Evolutionary conservation across 441 rosid genomes (phyloP), one percentile per base, ranked within the genome.

Genomic region (Eutrema salsugineum): DNA sequence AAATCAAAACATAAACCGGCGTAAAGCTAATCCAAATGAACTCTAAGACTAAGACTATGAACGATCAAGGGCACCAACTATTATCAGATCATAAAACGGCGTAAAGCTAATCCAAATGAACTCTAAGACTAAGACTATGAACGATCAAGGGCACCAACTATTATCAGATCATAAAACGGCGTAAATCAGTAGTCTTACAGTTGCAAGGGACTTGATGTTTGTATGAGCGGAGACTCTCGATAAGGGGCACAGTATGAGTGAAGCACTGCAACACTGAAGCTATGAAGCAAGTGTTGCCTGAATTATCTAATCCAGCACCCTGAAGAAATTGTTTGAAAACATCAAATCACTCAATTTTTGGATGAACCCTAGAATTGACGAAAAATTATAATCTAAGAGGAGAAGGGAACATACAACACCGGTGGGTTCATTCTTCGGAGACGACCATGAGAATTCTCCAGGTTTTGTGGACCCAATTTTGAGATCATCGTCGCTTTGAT

Each of bases 251-350:
- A 1, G 96, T 84, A 48, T 95, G 98, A 7, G 97, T 91, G 28
- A 93, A 81, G 64, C 99, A 93, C 66, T 95, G 99, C 70, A 95
- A 76, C 39, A 93, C 83, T 2, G 93, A 88, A 81, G 94, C 94
- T 28, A 95, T 68, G 68, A 87, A 95, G 76, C 99, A 95, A 3
- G 98, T 89, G 76, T 93, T 89, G 12, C 98, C 99, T 50, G 88
- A 78, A 79, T 95, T 95, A 1, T 11, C 57, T 19, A 95, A 81
- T 38, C 98, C 98, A 46, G 98, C 95, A 8, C 97, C 99, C 99
- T 95, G 78, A 54, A 79, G 57, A 55, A 47, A 55, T 47, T 11
- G 58, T 33, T 42, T 38, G 0, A 69, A 28, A 15, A 11, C 32
- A 28, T 33, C 40, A 51, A 11, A 28, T n/a, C n/a, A n/a, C n/a